A percentile compares a stretch with the other conserved stretches of the same genome.
Evolutionary conservation across 2,329 filamentous ascomycete genomes (phyloP).

Genomic region (Phialophora tarda): DNA sequence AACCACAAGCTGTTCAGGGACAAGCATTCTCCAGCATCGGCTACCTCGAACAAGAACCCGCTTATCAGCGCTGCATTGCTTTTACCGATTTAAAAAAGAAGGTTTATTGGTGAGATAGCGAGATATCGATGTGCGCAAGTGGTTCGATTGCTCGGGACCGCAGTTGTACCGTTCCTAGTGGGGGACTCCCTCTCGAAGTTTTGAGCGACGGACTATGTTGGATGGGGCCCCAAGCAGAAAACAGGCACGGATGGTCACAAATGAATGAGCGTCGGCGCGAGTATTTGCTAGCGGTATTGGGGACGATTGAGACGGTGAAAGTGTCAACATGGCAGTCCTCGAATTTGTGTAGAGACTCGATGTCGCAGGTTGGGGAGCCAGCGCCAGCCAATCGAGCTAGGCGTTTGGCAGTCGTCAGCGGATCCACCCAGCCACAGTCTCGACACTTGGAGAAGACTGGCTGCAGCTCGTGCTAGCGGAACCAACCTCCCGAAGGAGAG

Average conservation of each 20-base stretch:
- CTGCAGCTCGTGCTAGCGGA: conserved; percentile 10
- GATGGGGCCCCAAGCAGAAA: not conserved
- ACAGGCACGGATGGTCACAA: not conserved
- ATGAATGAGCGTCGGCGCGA: not conserved
- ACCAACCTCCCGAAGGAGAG: conserved; percentile 13
- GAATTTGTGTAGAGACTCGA: conserved; percentile 19
- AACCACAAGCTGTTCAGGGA: conserved; percentile 8
- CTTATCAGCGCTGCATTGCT: conserved; percentile 15
- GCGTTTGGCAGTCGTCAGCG: conserved; percentile 17
- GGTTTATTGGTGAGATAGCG: not conserved
- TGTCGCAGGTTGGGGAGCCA: conserved; percentile 14
- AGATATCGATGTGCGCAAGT: conserved; percentile 5
- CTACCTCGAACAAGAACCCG: conserved; percentile 6
- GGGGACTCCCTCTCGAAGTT: not conserved
- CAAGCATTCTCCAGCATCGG: conserved; percentile 21
- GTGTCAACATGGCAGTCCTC: conserved; percentile 19
- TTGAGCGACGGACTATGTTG: not conserved
- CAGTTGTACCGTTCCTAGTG: conserved; percentile 1
- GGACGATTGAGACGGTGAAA: conserved; percentile 21
- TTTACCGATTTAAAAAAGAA: not conserved
- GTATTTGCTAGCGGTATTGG: not conserved
- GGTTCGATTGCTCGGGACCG: conserved; percentile 7
- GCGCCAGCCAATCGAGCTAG: conserved; percentile 12
- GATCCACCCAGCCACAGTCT: conserved; percentile 2
- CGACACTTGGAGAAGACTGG: conserved; percentile 5